Evolutionary conservation across 2,329 filamentous ascomycete species (phyloP).

Genomic region (Arthroderma sp.): DNA sequence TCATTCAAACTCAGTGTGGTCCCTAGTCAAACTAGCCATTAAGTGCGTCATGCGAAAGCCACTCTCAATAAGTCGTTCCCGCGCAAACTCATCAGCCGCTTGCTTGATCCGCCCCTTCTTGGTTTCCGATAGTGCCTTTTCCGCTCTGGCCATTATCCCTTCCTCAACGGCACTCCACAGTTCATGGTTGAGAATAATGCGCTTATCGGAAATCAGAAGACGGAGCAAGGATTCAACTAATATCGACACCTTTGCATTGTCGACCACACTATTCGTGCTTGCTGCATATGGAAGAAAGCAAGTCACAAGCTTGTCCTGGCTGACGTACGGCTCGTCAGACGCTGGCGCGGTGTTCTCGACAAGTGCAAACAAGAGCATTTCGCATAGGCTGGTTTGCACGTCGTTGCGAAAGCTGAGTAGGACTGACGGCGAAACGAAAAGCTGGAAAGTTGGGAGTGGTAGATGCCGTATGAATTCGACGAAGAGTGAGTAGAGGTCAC

Average conservation of each 20-base stretch:
- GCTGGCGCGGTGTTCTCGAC: conserved; percentile 30
- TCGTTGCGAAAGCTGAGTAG: conserved; percentile 27
- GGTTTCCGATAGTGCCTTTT: conserved; percentile 32
- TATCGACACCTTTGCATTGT: conserved; percentile 62
- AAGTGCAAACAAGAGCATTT: conserved; percentile 39
- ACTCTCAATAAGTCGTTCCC: conserved; percentile 29
- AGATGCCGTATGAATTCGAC: conserved; percentile 35
- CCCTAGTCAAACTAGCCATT: conserved; percentile 8
- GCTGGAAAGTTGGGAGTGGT: conserved; percentile 33
- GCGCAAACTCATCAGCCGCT: conserved; percentile 23
- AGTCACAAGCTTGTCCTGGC: conserved; percentile 37
- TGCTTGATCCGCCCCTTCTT: conserved; percentile 31
- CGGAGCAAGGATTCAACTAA: conserved; percentile 53
- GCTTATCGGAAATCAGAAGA: conserved; percentile 30
- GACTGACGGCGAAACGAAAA: conserved; percentile 32
- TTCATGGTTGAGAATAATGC: conserved; percentile 20
- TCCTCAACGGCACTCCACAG: conserved; percentile 36
- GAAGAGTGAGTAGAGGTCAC: conserved; percentile 31
- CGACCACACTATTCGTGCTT: conserved; percentile 44
- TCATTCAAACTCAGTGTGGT: too few relatives aligned
- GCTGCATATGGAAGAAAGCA: conserved; percentile 57
- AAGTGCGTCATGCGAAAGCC: conserved; percentile 26
- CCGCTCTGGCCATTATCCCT: conserved; percentile 41
- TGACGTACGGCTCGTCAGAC: conserved; percentile 33
- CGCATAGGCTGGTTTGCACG: conserved; percentile 39